Evolutionary conservation across 1,284 basidiomycete genomes (phyloP).

Genomic region (Cutaneotrichosporon curvatum): DNA sequence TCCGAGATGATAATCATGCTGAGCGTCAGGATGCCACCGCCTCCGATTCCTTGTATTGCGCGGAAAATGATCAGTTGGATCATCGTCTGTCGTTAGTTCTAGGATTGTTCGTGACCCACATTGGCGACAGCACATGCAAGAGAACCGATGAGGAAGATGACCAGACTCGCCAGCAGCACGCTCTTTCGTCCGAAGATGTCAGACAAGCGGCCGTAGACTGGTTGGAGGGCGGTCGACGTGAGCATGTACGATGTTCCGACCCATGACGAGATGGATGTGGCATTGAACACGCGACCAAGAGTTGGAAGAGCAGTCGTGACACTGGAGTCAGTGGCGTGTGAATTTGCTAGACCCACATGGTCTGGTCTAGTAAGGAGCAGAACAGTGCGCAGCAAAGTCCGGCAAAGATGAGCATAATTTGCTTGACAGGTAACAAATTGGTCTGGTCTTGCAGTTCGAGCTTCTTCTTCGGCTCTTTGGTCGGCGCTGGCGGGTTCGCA

Average conservation of each 20-base stretch:
- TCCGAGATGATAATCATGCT: conserved; percentile 30
- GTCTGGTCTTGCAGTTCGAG: conserved; percentile 59
- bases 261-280: conserved; percentile 59
- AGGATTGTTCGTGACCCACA: neutral
- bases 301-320: conserved; percentile 62
- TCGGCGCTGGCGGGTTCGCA: neutral
- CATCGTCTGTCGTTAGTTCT: conserved; percentile 48
- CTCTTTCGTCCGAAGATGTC: conserved; percentile 68
- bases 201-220: conserved; percentile 57
- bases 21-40: conserved; percentile 31
- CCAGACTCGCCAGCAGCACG: conserved; percentile 49
- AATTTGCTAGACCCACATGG: conserved; percentile 16
- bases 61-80: conserved; percentile 64
- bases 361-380: conserved; percentile 51
- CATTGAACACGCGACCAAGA: conserved; percentile 58
- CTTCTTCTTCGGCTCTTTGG: conserved; percentile 18
- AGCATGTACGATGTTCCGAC: conserved; percentile 47
- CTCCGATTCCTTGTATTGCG: conserved; percentile 23
- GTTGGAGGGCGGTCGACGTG: conserved; percentile 50
- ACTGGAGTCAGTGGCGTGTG: conserved; percentile 45
- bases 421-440: conserved; percentile 60
- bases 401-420: conserved; percentile 56
- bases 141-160: conserved; percentile 53
- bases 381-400: conserved; percentile 51
- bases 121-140: conserved; percentile 51